A percentile compares a stretch with the other conserved stretches of the same genome.
Conservation (phyloP, 1,139 yeast species). For the Saccharomyces hybrid region DNA sequence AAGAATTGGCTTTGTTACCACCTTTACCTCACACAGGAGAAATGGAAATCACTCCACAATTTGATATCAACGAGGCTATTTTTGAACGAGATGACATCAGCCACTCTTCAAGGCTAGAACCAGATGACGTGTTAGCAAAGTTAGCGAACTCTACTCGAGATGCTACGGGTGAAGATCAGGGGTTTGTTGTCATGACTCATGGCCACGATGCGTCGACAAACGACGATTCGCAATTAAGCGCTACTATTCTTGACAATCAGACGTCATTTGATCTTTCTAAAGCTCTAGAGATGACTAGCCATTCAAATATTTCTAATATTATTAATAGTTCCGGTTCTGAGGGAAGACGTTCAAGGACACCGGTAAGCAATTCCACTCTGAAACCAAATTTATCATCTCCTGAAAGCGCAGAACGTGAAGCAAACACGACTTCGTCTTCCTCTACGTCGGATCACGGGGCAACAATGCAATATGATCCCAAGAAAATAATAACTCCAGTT, state of each 20-base stretch:
- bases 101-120: not conserved
- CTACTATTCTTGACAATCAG: conserved; percentile 6
- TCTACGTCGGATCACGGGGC: not conserved
- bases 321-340: not conserved
- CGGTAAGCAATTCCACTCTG: not conserved
- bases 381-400: not conserved
- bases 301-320: conserved; percentile 1
- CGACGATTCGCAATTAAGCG: conserved; percentile 2
- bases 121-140: not conserved
- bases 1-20: conserved; percentile 24
- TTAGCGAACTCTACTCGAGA: not conserved
- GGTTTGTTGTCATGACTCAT: not conserved
- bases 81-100: conserved; percentile 1
- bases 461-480: not conserved
- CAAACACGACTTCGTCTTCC: not conserved
- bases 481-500: not conserved
- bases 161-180: not conserved
- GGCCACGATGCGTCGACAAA: not conserved
- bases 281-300: conserved; percentile 26
- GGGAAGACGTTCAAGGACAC: not conserved
- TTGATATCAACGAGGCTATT: conserved; percentile 3
- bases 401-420: not conserved
- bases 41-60: conserved; percentile 2
- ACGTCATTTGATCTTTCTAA: conserved; percentile 29
- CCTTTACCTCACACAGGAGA: conserved; percentile 24